A percentile compares a stretch with the other conserved stretches of the same genome.
These are phyloP conservation scores for Quercus parvula DNA, from an alignment of 306 rosid species.

Conservation along the genomic window DNA sequence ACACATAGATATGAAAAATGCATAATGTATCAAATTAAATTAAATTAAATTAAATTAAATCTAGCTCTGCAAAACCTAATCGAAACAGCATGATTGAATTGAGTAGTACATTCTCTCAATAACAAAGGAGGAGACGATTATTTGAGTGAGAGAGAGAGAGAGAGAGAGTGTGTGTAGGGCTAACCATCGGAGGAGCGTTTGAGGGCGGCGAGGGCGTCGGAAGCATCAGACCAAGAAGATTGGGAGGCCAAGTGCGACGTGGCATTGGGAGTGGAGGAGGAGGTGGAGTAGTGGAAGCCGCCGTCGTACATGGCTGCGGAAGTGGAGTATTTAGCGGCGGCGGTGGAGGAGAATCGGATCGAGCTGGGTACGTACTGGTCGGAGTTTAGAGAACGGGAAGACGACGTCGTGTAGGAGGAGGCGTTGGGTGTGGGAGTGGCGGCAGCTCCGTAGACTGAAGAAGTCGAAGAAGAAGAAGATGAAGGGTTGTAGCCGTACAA, in stretches of 20 bases:
- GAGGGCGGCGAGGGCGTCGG: slow-evolving; percentile 38
- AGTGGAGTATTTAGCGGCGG: slow-evolving; percentile 8
- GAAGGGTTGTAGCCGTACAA: slow-evolving; percentile 28
- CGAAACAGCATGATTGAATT: no score
- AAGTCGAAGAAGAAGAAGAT: not conserved
- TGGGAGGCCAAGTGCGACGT: slow-evolving; percentile 46
- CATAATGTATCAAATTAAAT: not conserved
- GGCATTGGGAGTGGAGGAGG: slow-evolving; percentile 20
- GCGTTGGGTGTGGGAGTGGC: slow-evolving; percentile 18
- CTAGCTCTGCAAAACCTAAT: not conserved
- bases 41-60: not conserved
- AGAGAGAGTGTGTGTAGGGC: not conserved
- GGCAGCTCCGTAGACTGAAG: slow-evolving; percentile 31
- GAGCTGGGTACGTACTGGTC: slow-evolving; percentile 21
- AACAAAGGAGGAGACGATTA: not conserved
- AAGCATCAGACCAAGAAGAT: slow-evolving; percentile 52
- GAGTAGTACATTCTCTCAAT: not conserved
- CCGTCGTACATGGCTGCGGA: slow-evolving; percentile 31
- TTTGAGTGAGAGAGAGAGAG: not conserved
- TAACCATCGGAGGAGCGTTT: slow-evolving; percentile 84
- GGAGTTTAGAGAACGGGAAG: slow-evolving; percentile 10
- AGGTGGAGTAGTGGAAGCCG: slow-evolving; percentile 24
- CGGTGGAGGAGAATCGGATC: slow-evolving; percentile 5
- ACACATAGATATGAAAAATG: not conserved
- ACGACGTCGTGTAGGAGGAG: not conserved